phyloP scores from a whole-genome alignment of 345 rosid genomes.

The Citrus australasica region DNA sequence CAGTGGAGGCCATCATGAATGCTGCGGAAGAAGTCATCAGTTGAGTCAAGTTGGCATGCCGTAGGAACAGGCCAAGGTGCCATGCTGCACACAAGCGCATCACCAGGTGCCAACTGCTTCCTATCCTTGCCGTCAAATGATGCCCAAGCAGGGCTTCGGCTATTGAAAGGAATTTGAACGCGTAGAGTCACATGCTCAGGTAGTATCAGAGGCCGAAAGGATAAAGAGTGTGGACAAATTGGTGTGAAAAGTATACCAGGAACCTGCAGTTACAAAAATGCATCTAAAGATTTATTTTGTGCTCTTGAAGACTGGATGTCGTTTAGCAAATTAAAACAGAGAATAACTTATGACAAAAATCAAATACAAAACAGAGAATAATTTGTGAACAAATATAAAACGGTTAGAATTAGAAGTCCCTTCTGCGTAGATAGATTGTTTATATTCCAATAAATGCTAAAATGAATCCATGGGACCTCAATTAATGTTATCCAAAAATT shows the following conservation, averaged over 20 bases:
- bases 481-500: neutral
- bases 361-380: neutral
- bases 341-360: neutral
- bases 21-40: conserved; percentile 81
- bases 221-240: conserved; percentile 94
- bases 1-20: conserved; percentile 97
- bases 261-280: conserved; percentile 47
- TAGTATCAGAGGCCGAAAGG: conserved; percentile 92
- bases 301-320: neutral
- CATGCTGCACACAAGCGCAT: conserved; percentile 94
- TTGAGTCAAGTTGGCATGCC: conserved; percentile 83
- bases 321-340: neutral
- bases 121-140: conserved; percentile 97
- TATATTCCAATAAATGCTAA: neutral
- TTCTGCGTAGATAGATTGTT: neutral
- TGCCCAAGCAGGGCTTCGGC: conserved; percentile 91
- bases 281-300: neutral
- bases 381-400: neutral
- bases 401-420: neutral
- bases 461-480: neutral
- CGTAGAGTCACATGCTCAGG: conserved; percentile 92
- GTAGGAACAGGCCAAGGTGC: conserved; percentile 99
- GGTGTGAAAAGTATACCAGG: conserved; percentile 98
- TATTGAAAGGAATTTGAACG: conserved; percentile 85
- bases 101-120: conserved; percentile 76